phyloP scores from a whole-genome alignment of 2,329 filamentous ascomycete genomes.

The Talaromyces sp. region DNA sequence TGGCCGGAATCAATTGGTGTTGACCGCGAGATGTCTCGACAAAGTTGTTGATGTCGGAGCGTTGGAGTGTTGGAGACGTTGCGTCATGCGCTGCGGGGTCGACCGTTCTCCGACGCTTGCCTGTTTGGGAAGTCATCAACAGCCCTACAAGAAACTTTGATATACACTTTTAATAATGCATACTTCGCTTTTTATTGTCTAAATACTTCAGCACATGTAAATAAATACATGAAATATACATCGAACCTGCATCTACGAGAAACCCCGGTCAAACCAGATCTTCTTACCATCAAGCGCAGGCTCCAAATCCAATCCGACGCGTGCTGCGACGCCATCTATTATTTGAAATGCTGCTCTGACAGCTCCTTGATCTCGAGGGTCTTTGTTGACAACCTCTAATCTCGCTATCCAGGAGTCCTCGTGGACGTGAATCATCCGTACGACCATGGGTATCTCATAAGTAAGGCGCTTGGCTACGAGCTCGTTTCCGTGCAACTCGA shows the following conservation, averaged over 20 bases:
- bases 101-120: neutral
- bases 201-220: neutral
- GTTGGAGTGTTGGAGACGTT: constrained; percentile 1
- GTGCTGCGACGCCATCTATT: neutral
- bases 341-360: neutral
- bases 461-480: neutral
- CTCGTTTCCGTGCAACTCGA: neutral
- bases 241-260: neutral
- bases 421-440: neutral
- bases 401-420: neutral
- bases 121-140: neutral
- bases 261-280: constrained; percentile 1
- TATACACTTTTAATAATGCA: neutral
- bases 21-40: neutral
- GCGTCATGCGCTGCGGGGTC: neutral
- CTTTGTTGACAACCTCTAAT: neutral
- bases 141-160: neutral
- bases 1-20: neutral
- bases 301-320: neutral
- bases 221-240: neutral
- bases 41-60: neutral
- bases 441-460: neutral
- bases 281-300: neutral
- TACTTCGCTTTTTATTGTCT: neutral
- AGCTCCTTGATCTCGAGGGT: neutral